Base-by-base conservation (phyloP, 176 grass and related monocot species). In the Alloteropsis semialata region DNA sequence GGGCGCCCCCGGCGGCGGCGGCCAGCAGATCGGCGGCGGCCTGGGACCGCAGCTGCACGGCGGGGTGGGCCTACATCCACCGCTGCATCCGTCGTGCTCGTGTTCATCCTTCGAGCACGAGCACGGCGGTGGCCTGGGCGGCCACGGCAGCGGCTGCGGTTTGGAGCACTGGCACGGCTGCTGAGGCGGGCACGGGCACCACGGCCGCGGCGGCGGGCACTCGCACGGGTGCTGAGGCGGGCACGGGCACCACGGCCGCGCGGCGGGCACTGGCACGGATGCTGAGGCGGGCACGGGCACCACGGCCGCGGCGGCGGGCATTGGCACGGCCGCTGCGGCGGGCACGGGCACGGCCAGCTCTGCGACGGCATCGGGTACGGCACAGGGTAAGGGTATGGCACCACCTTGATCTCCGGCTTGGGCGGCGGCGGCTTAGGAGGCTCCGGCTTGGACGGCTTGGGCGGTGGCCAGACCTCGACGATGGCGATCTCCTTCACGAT, bases 311-410 rank as follows among this genome's bases (percentile, higher is more conserved):
- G 38, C 15, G 58, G 28, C 18, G 60, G 29, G 83, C 83, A 60
- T 22, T 50, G 9, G 22, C 75, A 72, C 17, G 22, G 55, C 43
- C 21, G 17, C 5, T 45, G 65, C 22, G 64, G 64, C 14, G 36
- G 64, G 64, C 64, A 67, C 34, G 21, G 21, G 45, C 45, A 48
- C 4, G n/a, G 37, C 68, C 84, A 86, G 28, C 53, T 68, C 82
- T 37, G 84, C 25, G 27, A 38, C 16, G 49, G 9, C 57, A 27
- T 1, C 1, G 86, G 87, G 72, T 72, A 88, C 2, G 80, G 73
- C 1, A 71, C 0, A 1, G 86, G 86, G 67, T 79, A 88, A 1
- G 74, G 81, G 46, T 73, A 65, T 1, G 74, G 86, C 75, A 88
- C 8, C 46, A 74, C 11, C 28, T 84, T 88, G 66, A 49, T 79